phyloP scores from a whole-genome alignment of 768 basidiomycete genomes.

The Cystofilobasidium capitatum region DNA sequence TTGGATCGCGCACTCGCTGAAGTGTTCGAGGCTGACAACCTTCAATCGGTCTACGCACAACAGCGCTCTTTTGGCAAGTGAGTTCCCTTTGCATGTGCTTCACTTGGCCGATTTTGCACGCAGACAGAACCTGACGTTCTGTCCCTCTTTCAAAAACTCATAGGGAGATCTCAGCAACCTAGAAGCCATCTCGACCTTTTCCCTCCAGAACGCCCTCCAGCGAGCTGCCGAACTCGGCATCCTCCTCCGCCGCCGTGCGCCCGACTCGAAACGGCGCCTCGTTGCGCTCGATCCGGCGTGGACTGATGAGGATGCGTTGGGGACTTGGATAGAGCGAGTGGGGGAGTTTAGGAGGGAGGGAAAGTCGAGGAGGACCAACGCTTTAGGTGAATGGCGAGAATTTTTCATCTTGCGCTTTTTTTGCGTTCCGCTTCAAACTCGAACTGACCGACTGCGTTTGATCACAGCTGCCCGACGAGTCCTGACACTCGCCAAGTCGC shows the following conservation, averaged over 20 bases:
- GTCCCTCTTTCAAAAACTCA: background rate
- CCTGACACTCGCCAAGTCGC: slow-evolving; percentile 9
- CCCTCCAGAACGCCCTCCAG: slow-evolving; percentile 30
- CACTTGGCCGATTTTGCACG: background rate
- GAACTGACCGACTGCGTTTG: no score
- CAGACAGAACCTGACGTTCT: background rate
- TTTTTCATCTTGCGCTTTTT: background rate
- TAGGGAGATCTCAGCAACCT: slow-evolving; percentile 32
- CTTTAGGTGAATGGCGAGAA: background rate
- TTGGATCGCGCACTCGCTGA: background rate
- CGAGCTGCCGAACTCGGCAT: slow-evolving; percentile 29
- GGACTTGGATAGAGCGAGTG: slow-evolving; percentile 29
- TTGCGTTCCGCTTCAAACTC: background rate
- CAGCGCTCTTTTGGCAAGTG: slow-evolving; percentile 13
- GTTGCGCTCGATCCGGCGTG: slow-evolving; percentile 31
- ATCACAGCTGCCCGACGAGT: slow-evolving; percentile 10
- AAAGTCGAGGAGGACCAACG: slow-evolving; percentile 24
- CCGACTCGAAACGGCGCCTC: slow-evolving; percentile 27
- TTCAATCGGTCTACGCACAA: background rate
- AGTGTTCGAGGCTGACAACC: background rate
- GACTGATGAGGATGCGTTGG: slow-evolving; percentile 27
- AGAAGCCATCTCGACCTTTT: slow-evolving; percentile 32
- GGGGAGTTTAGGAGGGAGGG: slow-evolving; percentile 31
- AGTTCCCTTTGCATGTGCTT: background rate
- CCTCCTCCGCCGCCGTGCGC: slow-evolving; percentile 18